Percentiles rank a stretch among this genome's conserved stretches.
Conservation (phyloP, 441 rosid genomes). For the Adansonia madagascariensis region DNA sequence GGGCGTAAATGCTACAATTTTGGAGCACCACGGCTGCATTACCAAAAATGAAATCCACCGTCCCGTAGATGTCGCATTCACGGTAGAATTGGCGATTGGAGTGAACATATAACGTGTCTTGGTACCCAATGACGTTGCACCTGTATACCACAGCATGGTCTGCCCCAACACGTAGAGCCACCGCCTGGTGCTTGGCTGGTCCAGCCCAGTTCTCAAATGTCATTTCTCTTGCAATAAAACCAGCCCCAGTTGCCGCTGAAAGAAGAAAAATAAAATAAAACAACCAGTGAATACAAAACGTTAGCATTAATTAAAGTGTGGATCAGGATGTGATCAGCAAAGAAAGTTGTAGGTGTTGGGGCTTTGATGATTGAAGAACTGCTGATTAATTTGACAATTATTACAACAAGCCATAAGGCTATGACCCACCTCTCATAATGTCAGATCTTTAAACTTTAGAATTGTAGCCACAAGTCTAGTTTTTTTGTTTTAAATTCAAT, state of each 20-base stretch:
- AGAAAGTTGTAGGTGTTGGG: too few relatives aligned
- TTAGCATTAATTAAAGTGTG: too few relatives aligned
- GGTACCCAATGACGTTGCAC: conserved; percentile 76
- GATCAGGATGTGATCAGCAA: too few relatives aligned
- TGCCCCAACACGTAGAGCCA: conserved; percentile 85
- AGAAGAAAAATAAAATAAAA: not conserved
- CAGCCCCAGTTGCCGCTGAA: conserved; percentile 86
- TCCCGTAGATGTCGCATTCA: conserved; percentile 82
- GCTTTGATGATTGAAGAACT: not conserved
- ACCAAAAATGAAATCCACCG: conserved; percentile 92
- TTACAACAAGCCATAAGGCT: not conserved
- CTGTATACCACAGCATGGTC: conserved; percentile 85
- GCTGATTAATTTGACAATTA: not conserved
- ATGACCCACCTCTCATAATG: not conserved
- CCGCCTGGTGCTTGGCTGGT: conserved; percentile 88
- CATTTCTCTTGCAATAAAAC: conserved; percentile 82
- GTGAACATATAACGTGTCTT: conserved; percentile 91
- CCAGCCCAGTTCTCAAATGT: conserved; percentile 91
- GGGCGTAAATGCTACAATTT: conserved; percentile 70
- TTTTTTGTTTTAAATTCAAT: too few relatives aligned
- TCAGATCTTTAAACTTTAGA: not conserved
- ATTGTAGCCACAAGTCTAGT: not conserved
- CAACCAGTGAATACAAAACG: not conserved
- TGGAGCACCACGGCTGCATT: conserved; percentile 90
- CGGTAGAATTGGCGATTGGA: conserved; percentile 90